Base-by-base conservation (phyloP, 78 protist species). In the Emiliania huxleyi region DNA sequence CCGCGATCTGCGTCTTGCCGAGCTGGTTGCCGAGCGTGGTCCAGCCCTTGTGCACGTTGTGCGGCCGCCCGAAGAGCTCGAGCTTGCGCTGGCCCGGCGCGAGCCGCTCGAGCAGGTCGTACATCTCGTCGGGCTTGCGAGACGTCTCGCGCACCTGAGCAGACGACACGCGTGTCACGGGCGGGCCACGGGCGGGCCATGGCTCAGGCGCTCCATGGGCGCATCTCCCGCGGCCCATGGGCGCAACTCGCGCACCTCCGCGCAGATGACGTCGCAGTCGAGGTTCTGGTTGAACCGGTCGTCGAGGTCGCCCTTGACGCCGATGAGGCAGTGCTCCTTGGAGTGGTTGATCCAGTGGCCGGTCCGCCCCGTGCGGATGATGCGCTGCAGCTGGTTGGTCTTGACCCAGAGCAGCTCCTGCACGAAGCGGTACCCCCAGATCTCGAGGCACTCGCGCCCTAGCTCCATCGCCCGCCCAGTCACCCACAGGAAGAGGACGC, bases 291-390 rank as follows among this genome's bases (percentile, higher is more conserved):
- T 21, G n/a, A 49, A 22, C 15, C 62, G 62, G 8, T 8, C 29
- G 62, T 52, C 62, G 15, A 52, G 62, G 8, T 52, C 15, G 33
- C 22, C 18, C 84, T 92, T 92, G 44, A 92, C 6, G 40, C 95
- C 96, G 33, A 94, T 37, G 12, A 93, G 77, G 71, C 91, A 79
- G 79, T 83, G 93, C 90, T 83, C 90, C 69, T 94, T 94, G 25
- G 94, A 87, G 92, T 94, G 96, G 91, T 94, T 94, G 35, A 94
- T 49, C 96, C 96, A 94, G 43, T 94, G 96, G 35, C 96, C 96
- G 18, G 96, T 94, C 44, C 93, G 88, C 35, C 96, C 96, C 19
- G 75, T 92, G 79, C 94, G 93, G 33, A 88, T 77, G 56, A 94
- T 35, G 25, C 88, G 88, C 62, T 94, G 92, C 35, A 92, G 92